phyloP scores from a whole-genome alignment of 2,329 filamentous ascomycete genomes.

The Alternaria sp. region DNA sequence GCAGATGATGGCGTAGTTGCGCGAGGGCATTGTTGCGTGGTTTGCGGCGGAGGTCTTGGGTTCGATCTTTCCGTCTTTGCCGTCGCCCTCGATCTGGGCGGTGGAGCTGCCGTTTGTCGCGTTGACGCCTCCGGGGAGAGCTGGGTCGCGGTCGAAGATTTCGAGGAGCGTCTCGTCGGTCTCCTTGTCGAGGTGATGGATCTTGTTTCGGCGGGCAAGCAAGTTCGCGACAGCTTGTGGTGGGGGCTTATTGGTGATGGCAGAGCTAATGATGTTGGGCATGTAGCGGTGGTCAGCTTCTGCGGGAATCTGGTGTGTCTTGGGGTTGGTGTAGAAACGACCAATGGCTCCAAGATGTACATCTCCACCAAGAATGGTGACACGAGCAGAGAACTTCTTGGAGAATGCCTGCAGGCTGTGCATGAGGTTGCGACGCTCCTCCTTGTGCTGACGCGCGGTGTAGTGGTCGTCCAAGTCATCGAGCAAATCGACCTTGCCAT shows the following conservation, averaged over 20 bases:
- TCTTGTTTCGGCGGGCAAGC: constrained; percentile 67
- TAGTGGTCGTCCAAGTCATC: constrained; percentile 76
- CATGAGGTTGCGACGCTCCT: constrained; percentile 78
- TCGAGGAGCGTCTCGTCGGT: constrained; percentile 70
- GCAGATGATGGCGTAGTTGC: constrained; percentile 69
- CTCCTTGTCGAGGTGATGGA: constrained; percentile 67
- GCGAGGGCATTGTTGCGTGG: constrained; percentile 79
- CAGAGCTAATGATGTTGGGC: constrained; percentile 67
- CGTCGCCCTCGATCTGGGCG: constrained; percentile 18
- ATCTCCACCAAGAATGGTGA: constrained; percentile 69
- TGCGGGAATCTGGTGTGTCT: constrained; percentile 55
- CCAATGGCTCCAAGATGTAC: constrained; percentile 69
- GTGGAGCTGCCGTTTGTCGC: constrained; percentile 31
- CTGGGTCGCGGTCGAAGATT: constrained; percentile 66
- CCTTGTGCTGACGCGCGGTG: constrained; percentile 89
- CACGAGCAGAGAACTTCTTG: constrained; percentile 61
- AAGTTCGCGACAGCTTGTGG: constrained; percentile 70
- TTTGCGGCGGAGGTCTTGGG: constrained; percentile 74
- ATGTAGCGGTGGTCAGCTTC: constrained; percentile 69
- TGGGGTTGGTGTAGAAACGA: constrained; percentile 68
- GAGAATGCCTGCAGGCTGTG: constrained; percentile 66
- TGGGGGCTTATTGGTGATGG: constrained; percentile 72
- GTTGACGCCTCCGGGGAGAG: constrained; percentile 29
- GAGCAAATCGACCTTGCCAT: constrained; percentile 72
- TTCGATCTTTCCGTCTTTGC: constrained; percentile 35